These are phyloP conservation scores for Falciphora oryzae DNA, from an alignment of 2,329 filamentous ascomycete species.

Conservation along the genomic window DNA sequence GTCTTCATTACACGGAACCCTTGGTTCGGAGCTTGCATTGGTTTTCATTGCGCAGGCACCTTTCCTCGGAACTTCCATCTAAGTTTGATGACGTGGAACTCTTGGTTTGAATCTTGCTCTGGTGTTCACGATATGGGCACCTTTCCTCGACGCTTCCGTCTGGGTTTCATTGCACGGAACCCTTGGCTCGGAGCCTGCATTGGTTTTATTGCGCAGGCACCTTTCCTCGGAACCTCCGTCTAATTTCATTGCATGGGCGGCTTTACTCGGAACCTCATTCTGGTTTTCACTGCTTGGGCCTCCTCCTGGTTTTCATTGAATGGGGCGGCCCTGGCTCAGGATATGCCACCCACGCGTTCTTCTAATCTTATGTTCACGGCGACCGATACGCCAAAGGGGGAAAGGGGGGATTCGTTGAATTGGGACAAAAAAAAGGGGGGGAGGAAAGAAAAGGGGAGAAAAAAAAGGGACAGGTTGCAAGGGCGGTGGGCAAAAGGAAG, in stretches of 20 bases:
- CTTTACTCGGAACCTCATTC: not conserved
- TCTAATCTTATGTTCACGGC: too few species aligned
- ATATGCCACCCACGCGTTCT: not conserved
- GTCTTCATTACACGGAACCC: not conserved
- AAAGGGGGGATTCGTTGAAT: not conserved
- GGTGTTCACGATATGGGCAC: too few species aligned
- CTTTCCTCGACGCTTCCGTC: not conserved
- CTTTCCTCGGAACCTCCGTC: not conserved
- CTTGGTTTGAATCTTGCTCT: too few species aligned
- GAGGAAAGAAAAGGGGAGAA: not conserved
- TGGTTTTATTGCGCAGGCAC: not conserved
- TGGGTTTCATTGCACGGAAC: not conserved
- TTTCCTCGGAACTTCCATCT: not conserved
- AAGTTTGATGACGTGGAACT: too few species aligned
- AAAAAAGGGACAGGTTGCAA: not conserved
- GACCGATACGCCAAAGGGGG: not conserved
- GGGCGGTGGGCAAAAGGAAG: not conserved
- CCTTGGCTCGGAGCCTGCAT: not conserved
- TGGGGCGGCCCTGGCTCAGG: not conserved
- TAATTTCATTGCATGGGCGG: not conserved
- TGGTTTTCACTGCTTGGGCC: not conserved
- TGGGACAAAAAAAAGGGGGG: not conserved
- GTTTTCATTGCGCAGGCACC: not conserved
- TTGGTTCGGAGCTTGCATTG: not conserved
- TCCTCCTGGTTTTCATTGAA: not conserved